Evolutionary conservation across 1,284 basidiomycete species (phyloP), one percentile per base, ranked within the genome.

Genomic region (Lignosus rhinocerotis): DNA sequence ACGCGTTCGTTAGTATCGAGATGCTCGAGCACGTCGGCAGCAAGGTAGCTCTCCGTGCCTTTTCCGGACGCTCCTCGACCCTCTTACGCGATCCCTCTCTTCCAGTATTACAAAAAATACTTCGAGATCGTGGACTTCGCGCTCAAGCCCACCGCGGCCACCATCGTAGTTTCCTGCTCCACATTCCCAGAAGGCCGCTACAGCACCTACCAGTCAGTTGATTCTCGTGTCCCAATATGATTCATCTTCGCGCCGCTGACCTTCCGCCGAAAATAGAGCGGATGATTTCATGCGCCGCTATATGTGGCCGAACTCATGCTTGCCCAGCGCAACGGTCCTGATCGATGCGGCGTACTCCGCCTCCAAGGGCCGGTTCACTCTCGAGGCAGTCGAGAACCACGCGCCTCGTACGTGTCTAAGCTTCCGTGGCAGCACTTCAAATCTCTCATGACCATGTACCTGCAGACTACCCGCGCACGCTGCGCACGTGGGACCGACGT

Each of bases 231-330:
- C 32, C 31, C n/a, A 2, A n/a, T 25, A 3, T 17, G 17, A 4
- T 39, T 6, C n/a, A 17, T 14, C 14, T 44, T 44, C 45, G 21
- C 39, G 46, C n/a, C 25, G 49, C 43, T 39, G 45, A 55, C 34
- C 12, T 14, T 3, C 25, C 39, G 6, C 34, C 39, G 46, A 53
- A 48, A 45, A 51, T 53, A 90, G 85, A 73, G 81, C 87, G n/a
- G 88, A 92, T 68, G 92, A 94, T 73, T 94, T 94, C 74, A 93
- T 94, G 83, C 84, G 90, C 51, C 88, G 89, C 66, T 96, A 93
- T 76, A 90, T 95, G 85, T 96, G 94, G 90, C 93, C 94, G 3
- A 94, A 95, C 66, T 92, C 91, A 1, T 92, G 90, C 72, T 76
- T 94, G 30, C 93, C 93, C 1, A 92, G 89, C 53, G 88, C 93